Evolutionary conservation across 1,284 basidiomycete genomes (phyloP), one percentile per base, ranked within the genome.

Genomic region (Naganishia liquefaciens): DNA sequence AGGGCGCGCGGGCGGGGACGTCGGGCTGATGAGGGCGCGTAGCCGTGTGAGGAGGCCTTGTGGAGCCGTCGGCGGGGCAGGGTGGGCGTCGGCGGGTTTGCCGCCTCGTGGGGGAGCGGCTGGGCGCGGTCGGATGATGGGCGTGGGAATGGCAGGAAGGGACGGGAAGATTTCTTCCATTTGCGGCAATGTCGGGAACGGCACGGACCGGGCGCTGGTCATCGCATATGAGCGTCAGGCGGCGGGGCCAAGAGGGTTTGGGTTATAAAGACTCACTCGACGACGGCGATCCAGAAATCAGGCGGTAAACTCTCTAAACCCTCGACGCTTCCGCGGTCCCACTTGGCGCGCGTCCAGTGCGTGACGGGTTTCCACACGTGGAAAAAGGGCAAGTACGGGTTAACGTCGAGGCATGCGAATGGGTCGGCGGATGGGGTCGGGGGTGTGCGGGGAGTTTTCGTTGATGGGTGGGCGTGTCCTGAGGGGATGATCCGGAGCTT

Each of bases 281-380:
- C 83, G 1, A 95, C 88, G 0, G 90, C 89, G 19, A 97, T 80
- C 61, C 88, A 84, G 77, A 92, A 99, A 77, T 97, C 93, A 5
- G 95, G 93, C 0, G 84, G 82, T 5, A 89, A 87, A 2, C 89
- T 90, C 11, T 44, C 55, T 17, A 79, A 53, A 1, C 78, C 76
- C 5, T 68, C 65, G 0, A 61, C 51, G 40, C 70, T 73, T 1
- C 76, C 77, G n/a, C 71, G 70, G 47, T 79, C 77, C 78, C 78
- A 79, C 28, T 71, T 74, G 1, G 66, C 65, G 53, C 76, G 76
- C 9, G 74, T 75, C 75, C 76, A 96, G 9, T 87, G 82, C 0
- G 92, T 91, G 2, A 84, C 84, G 2, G 95, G 95, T 73, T 96
- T 95, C 82, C 95, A 97, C 4, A 94, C 82, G 74, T 97, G 89